A percentile compares a stretch with the other conserved stretches of the same genome.
Evolutionary conservation across 805 yeast species (phyloP).

Genomic region (Sungouiozyma intestinalis): DNA sequence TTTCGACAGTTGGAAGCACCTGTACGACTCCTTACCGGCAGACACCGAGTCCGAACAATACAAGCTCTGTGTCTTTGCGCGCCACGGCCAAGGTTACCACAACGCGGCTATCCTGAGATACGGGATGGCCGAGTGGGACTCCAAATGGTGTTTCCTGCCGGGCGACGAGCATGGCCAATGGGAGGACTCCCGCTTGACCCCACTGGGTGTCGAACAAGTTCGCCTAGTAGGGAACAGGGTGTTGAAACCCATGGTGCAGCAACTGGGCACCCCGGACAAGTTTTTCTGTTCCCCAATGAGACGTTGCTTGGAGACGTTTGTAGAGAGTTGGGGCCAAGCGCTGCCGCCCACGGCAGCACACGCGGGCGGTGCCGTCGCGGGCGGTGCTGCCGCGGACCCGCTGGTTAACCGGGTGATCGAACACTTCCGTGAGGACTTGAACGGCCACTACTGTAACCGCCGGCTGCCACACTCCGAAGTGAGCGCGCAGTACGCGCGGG

Average conservation of each 20-base stretch:
- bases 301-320: conserved; percentile 48
- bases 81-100: conserved; percentile 67
- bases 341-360: too few species aligned
- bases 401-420: too few species aligned
- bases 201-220: conserved; percentile 47
- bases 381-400: too few species aligned
- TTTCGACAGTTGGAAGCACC: conserved; percentile 13
- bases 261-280: conserved; percentile 46
- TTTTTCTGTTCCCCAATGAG: conserved; percentile 57
- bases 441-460: conserved; percentile 50
- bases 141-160: conserved; percentile 39
- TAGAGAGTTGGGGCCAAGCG: conserved; percentile 44
- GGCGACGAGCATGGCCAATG: conserved; percentile 47
- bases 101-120: conserved; percentile 45
- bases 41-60: conserved; percentile 13
- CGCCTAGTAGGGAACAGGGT: conserved; percentile 29
- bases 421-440: conserved; percentile 49
- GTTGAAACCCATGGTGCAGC: conserved; percentile 14
- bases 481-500: conserved; percentile 13
- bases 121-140: conserved; percentile 49
- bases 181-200: conserved; percentile 46
- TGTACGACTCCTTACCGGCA: conserved; percentile 14
- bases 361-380: too few species aligned
- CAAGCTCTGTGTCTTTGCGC: conserved; percentile 21
- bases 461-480: conserved; percentile 26